Conservation (phyloP, 2,329 filamentous ascomycete species). For the Fusarium nematophilum region DNA sequence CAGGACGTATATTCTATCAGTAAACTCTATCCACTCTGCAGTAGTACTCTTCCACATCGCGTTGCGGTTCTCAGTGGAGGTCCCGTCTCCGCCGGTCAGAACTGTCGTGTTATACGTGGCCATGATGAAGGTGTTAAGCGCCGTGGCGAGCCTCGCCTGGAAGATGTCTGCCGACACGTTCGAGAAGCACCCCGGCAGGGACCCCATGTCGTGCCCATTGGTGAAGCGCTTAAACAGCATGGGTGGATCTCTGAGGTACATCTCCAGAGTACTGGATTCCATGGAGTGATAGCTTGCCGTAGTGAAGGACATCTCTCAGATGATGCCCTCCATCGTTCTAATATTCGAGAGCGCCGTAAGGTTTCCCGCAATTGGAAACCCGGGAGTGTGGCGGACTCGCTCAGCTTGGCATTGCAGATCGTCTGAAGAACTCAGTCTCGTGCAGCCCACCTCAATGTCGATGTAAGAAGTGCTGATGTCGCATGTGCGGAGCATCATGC, state of each 20-base stretch:
- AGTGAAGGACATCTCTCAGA: not conserved
- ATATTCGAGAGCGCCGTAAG: not conserved
- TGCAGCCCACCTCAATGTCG: not conserved
- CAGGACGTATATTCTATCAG: constrained; percentile 1
- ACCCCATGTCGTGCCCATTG: no score
- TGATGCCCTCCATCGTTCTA: rapidly evolving
- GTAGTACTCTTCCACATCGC: constrained; percentile 6
- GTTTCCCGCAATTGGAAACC: not conserved
- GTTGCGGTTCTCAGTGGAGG: not conserved
- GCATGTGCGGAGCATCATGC: not conserved
- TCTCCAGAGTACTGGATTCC: no score
- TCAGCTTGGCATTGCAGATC: not conserved
- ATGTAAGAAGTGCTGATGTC: not conserved
- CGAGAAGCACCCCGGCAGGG: no score
- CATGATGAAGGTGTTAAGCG: not conserved
- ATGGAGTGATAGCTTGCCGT: no score
- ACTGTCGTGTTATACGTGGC: not conserved
- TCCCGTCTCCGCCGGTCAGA: not conserved
- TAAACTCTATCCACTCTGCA: constrained; percentile 7
- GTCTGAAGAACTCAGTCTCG: not conserved
- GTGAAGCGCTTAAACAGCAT: no score
- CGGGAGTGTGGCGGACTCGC: not conserved
- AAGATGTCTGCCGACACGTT: no score
- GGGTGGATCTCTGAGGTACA: no score
- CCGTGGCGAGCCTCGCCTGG: no score